Evolutionary conservation across 2,329 filamentous ascomycete genomes (phyloP), one percentile per base, ranked within the genome.

Genomic region (Zymoseptoria brevis): DNA sequence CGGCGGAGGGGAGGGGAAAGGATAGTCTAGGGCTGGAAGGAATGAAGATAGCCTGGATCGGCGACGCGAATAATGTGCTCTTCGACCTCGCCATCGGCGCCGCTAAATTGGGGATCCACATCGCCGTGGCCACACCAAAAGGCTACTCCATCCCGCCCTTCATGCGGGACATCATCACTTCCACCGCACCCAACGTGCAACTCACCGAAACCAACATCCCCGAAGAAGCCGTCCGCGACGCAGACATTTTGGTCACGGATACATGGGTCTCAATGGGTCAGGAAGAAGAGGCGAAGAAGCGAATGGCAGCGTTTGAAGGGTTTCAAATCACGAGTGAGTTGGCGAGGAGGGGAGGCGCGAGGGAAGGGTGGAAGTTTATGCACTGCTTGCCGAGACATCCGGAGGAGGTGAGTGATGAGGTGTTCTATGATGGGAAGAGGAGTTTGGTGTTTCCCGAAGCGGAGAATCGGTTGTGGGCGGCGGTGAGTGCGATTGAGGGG

Each of bases 191-290:
- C 11, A 58, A 50, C 26, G 67, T 62, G 51, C 65, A 60, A 21
- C 80, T 96, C 35, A 77, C 76, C 4, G 88, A 96, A 75, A 95
- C 90, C 0, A 87, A 81, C 21, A 78, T 88, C 0, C 94, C 93
- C 0, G 89, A 94, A 72, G 89, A 96, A 69, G 94, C 81, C 1
- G 85, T 96, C 71, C 89, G 89, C 77, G 79, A 87, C 64, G 93
- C 94, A 2, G 88, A 99, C 72, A 83, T 97, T 56, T 79, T 99
- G 59, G 91, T 97, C 21, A 99, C 94, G 0, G 94, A 99, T 71
- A 99, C 94, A 0, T 99, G 94, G 94, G 84, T 99, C 30, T 96
- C 90, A 1, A 99, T 99, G 94, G 94, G 94, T 53, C 93, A 97
- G 75, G 94, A 99, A 75, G 84, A 84, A 58, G 94, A 99, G 75